phyloP scores from a whole-genome alignment of 1,284 basidiomycete genomes.

The Heterobasidion parviporum region DNA sequence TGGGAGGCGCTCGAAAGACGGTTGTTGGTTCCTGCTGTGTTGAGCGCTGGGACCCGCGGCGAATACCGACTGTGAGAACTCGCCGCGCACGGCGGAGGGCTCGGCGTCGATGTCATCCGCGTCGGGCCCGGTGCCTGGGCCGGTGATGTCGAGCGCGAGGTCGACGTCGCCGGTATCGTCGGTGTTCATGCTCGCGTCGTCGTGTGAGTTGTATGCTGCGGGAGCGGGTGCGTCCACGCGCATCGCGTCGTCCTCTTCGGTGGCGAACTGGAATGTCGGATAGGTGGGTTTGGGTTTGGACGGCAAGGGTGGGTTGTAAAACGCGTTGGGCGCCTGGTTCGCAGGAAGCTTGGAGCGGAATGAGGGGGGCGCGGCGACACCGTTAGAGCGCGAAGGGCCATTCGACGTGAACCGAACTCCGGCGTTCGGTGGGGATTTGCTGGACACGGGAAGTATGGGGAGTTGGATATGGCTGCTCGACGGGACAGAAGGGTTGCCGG shows the following conservation, averaged over 20 bases:
- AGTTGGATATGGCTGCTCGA: too few relatives aligned
- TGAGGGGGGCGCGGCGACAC: conserved; percentile 14
- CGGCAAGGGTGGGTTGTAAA: conserved; percentile 42
- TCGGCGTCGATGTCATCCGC: background rate
- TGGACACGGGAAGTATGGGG: too few relatives aligned
- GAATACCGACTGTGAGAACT: background rate
- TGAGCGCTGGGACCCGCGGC: background rate
- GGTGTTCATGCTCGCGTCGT: background rate
- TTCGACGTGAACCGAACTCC: background rate
- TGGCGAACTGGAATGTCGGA: background rate
- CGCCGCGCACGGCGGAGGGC: background rate
- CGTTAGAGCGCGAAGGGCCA: background rate
- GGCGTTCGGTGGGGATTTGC: background rate
- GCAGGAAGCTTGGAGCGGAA: conserved; percentile 36
- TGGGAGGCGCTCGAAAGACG: background rate
- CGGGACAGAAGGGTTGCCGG: background rate
- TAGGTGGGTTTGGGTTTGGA: conserved; percentile 6
- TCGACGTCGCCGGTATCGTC: background rate
- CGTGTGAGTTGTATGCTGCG: background rate
- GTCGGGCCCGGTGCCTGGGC: background rate
- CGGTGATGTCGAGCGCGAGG: background rate
- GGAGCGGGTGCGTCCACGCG: too few relatives aligned
- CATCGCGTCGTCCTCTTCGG: too few relatives aligned
- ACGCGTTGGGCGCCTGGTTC: conserved; percentile 46
- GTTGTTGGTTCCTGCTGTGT: background rate